A percentile compares a stretch with the other conserved stretches of the same genome.
These are phyloP conservation scores for Candida methanosorbosa DNA, from an alignment of 805 yeast species.

Conservation along the genomic window DNA sequence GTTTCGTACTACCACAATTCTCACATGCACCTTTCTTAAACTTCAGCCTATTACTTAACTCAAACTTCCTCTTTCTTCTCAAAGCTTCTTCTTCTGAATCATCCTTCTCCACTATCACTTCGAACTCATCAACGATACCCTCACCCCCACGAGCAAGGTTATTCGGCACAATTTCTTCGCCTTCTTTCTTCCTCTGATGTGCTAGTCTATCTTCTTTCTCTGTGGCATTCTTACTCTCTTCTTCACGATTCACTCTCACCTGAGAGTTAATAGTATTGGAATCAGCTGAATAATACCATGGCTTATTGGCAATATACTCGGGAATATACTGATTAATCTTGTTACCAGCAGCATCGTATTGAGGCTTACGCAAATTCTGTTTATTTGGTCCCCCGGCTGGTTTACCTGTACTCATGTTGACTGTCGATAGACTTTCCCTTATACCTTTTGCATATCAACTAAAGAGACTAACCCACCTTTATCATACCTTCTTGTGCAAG, in stretches of 20 bases:
- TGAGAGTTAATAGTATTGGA: constrained; percentile 19
- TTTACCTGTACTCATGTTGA: background rate
- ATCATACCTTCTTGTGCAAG: too few relatives aligned
- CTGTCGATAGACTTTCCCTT: background rate
- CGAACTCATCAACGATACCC: constrained; percentile 45
- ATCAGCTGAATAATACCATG: constrained; percentile 28
- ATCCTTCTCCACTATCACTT: constrained; percentile 9
- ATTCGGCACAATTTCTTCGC: constrained; percentile 31
- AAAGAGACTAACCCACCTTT: too few relatives aligned
- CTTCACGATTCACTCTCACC: constrained; percentile 16
- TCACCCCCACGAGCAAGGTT: constrained; percentile 45
- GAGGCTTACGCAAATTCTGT: constrained; percentile 9
- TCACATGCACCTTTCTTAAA: constrained; percentile 32
- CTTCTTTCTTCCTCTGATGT: constrained; percentile 46
- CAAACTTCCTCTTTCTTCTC: constrained; percentile 4
- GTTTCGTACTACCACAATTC: constrained; percentile 52
- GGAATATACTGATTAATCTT: constrained; percentile 32
- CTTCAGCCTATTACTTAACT: constrained; percentile 2
- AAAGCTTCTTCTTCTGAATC: constrained; percentile 1
- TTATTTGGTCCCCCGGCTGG: constrained; percentile 1
- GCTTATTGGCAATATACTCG: constrained; percentile 28
- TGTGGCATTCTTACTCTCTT: constrained; percentile 12
- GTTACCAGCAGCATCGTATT: constrained; percentile 25
- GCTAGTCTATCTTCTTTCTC: constrained; percentile 35
- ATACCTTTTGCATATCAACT: too few relatives aligned